phyloP scores from a whole-genome alignment of 768 basidiomycete species.

The Rubroboletus satanas region DNA sequence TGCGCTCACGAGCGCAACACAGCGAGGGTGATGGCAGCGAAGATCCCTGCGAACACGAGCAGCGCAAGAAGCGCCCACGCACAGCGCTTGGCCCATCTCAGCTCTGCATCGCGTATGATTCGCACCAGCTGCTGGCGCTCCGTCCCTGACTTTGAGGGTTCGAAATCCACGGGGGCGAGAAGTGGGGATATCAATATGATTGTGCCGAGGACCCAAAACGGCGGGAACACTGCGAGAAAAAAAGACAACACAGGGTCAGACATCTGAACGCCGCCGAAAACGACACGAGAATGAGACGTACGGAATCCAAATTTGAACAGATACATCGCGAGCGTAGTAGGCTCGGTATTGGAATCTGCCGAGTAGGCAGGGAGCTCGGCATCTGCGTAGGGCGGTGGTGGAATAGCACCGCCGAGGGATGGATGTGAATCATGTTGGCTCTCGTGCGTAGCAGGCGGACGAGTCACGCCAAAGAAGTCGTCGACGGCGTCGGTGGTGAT shows the following conservation, averaged over 20 bases:
- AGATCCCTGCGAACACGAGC: neutral
- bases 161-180: constrained; percentile 29
- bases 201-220: constrained; percentile 44
- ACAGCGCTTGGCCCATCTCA: constrained; percentile 42
- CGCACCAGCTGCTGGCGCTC: constrained; percentile 34
- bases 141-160: constrained; percentile 32
- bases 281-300: constrained; percentile 26
- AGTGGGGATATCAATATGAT: constrained; percentile 41
- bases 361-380: constrained; percentile 35
- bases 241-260: neutral
- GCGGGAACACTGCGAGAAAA: constrained; percentile 41
- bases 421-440: constrained; percentile 29
- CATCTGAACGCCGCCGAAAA: neutral
- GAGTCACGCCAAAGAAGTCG: constrained; percentile 30
- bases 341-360: constrained; percentile 29
- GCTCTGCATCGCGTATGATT: constrained; percentile 35
- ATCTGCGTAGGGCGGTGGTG: constrained; percentile 32
- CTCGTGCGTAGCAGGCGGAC: constrained; percentile 24
- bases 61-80: constrained; percentile 4
- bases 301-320: constrained; percentile 50
- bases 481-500: constrained; percentile 16
- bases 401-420: neutral
- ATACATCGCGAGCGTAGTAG: constrained; percentile 42
- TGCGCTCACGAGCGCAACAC: neutral
- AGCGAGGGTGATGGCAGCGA: neutral